Percentiles rank a stretch among this genome's conserved stretches.
These are phyloP conservation scores for Testicularia cyperi DNA, from an alignment of 1,284 basidiomycete species.

Conservation along the genomic window DNA sequence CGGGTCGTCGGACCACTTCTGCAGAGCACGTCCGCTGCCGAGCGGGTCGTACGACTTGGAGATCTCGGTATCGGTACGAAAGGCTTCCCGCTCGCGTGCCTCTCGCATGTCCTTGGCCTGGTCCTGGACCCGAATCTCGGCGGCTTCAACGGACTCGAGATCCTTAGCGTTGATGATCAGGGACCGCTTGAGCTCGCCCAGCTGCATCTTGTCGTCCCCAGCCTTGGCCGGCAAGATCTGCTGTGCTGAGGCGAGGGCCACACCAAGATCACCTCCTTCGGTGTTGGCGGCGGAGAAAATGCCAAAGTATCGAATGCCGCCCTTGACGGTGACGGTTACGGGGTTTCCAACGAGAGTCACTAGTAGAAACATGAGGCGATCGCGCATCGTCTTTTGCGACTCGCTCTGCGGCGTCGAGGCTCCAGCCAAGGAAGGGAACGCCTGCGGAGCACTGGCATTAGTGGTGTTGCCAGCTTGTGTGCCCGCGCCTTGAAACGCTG, in stretches of 20 bases:
- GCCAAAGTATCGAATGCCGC: constrained; percentile 48
- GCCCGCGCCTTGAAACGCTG: constrained; percentile 2
- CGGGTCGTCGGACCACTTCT: constrained; percentile 51
- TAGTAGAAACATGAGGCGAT: constrained; percentile 45
- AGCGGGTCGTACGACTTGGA: constrained; percentile 42
- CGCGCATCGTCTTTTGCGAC: constrained; percentile 36
- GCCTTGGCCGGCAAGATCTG: constrained; percentile 28
- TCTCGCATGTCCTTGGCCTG: constrained; percentile 37
- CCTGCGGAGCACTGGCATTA: not conserved
- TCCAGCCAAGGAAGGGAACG: constrained; percentile 25
- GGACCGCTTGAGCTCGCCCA: constrained; percentile 38
- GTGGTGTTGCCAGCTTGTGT: no score
- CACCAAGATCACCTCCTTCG: constrained; percentile 39
- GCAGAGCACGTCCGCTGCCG: constrained; percentile 37
- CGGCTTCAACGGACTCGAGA: constrained; percentile 39
- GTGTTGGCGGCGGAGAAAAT: constrained; percentile 47
- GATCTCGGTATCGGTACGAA: constrained; percentile 54
- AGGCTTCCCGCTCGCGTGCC: constrained; percentile 39
- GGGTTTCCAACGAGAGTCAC: constrained; percentile 45
- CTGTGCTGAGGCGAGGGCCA: constrained; percentile 47
- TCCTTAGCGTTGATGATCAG: constrained; percentile 47
- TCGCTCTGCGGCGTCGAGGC: constrained; percentile 10
- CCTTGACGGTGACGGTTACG: constrained; percentile 44
- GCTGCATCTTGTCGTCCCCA: constrained; percentile 9
- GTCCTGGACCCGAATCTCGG: constrained; percentile 42